Evolutionary conservation across 2,329 filamentous ascomycete genomes (phyloP).

Genomic region (Incumbomyces lentus): DNA sequence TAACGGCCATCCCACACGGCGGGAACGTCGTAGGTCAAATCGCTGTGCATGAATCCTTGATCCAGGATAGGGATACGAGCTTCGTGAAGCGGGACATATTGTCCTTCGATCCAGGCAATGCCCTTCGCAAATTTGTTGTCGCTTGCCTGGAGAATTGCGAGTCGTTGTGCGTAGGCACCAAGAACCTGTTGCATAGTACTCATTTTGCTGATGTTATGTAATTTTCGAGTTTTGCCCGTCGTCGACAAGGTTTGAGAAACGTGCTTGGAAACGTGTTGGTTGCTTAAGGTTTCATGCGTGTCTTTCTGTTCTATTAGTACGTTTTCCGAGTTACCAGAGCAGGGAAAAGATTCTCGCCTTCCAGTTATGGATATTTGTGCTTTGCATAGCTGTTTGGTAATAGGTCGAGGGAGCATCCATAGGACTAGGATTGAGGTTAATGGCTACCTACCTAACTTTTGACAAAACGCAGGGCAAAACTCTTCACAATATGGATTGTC

Average conservation of each 20-base stretch:
- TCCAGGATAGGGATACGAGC: conserved; percentile 43
- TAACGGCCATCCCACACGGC: conserved; percentile 43
- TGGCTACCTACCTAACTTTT: too few species aligned
- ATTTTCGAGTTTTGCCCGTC: too few species aligned
- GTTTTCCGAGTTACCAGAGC: background rate
- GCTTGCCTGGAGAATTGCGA: conserved; percentile 25
- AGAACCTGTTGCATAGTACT: conserved; percentile 37
- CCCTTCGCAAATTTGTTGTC: conserved; percentile 32
- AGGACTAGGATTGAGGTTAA: too few species aligned
- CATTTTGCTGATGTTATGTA: conserved; percentile 22
- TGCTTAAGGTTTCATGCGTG: too few species aligned
- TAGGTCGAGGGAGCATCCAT: too few species aligned
- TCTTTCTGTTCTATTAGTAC: too few species aligned
- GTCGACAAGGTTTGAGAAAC: too few species aligned
- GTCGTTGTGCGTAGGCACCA: conserved; percentile 27
- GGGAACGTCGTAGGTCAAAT: conserved; percentile 44
- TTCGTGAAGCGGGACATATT: conserved; percentile 30
- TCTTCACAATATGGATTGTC: too few species aligned
- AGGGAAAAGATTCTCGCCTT: background rate
- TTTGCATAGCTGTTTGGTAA: too few species aligned
- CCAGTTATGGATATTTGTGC: too few species aligned
- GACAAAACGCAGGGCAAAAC: too few species aligned
- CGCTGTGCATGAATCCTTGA: conserved; percentile 44
- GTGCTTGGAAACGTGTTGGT: too few species aligned
- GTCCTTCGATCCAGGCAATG: conserved; percentile 39